Percentiles rank a stretch among this genome's conserved stretches.
Conservation (phyloP, 2,329 filamentous ascomycete genomes). For the Allantophomopsis lycopodina region DNA sequence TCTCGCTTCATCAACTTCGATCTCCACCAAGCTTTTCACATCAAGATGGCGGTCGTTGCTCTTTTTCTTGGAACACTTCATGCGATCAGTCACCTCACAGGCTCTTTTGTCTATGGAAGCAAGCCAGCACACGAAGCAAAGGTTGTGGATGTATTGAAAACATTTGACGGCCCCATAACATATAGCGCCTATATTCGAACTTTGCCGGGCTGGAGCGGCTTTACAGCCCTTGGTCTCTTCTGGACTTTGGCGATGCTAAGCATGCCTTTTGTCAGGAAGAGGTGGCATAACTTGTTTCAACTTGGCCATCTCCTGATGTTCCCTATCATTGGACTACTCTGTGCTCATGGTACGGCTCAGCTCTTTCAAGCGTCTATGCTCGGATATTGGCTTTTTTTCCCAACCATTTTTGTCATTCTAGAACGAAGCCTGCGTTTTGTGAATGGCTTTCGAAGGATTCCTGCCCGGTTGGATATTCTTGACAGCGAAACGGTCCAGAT, state of each 20-base stretch:
- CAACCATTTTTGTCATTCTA: conserved; percentile 24
- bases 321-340: conserved; percentile 39
- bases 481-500: conserved; percentile 38
- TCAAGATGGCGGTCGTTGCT: conserved; percentile 35
- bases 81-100: conserved; percentile 37
- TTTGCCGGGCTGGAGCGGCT: too few species aligned
- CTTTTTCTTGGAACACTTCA: conserved; percentile 36
- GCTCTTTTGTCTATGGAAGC: conserved; percentile 36
- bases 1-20: conserved; percentile 44
- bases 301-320: conserved; percentile 43
- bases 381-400: too few species aligned
- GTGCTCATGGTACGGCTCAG: conserved; percentile 35
- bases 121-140: conserved; percentile 25
- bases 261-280: too few species aligned
- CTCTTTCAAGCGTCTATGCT: conserved; percentile 31
- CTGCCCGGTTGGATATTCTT: conserved; percentile 31
- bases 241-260: too few species aligned
- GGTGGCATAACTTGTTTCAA: conserved; percentile 15
- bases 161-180: conserved; percentile 18
- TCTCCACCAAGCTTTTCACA: conserved; percentile 38
- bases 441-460: conserved; percentile 32
- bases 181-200: conserved; percentile 32
- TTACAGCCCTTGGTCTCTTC: too few species aligned
- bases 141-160: conserved; percentile 25
- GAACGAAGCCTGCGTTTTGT: conserved; percentile 31